Conservation (phyloP, 306 rosid species). For the Ceratonia siliqua region DNA sequence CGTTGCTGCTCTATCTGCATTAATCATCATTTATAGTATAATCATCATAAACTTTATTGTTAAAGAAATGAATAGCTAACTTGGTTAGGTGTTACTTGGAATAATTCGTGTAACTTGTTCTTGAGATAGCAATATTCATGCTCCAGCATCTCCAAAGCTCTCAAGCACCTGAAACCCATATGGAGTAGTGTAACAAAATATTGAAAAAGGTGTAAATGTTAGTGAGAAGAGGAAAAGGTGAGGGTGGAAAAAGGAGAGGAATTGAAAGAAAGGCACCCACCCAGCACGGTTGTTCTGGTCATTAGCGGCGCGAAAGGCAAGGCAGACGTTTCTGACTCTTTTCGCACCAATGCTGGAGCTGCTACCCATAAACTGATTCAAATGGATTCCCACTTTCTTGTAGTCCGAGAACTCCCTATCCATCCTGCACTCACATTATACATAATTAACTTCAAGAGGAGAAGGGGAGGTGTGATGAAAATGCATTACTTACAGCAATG, state of each 20-base stretch:
- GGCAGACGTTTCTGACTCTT: conserved; percentile 74
- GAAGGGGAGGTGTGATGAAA: too few relatives aligned
- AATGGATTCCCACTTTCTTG: conserved; percentile 70
- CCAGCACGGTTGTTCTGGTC: conserved; percentile 75
- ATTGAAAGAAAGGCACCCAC: conserved; percentile 29
- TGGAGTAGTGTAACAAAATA: too few relatives aligned
- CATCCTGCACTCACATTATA: conserved; percentile 37
- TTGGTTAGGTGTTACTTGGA: conserved; percentile 53
- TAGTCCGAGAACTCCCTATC: conserved; percentile 68
- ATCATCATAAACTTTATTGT: too few relatives aligned
- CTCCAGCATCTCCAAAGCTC: conserved; percentile 80
- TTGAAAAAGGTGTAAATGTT: neutral
- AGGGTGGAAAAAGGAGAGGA: neutral
- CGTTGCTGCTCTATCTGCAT: conserved; percentile 86
- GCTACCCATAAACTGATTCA: conserved; percentile 91
- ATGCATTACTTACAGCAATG: conserved; percentile 51
- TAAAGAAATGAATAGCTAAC: neutral
- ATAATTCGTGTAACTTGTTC: conserved; percentile 79
- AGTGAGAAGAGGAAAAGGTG: neutral
- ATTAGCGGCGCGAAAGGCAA: conserved; percentile 82
- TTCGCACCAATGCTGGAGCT: conserved; percentile 97
- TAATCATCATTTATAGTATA: too few relatives aligned
- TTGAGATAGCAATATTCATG: conserved; percentile 91
- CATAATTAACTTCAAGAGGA: too few relatives aligned
- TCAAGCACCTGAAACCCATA: conserved; percentile 57